Evolutionary conservation across 2,329 filamentous ascomycete species (phyloP), one percentile per base, ranked within the genome.

Genomic region (Samsoniella hepiali): DNA sequence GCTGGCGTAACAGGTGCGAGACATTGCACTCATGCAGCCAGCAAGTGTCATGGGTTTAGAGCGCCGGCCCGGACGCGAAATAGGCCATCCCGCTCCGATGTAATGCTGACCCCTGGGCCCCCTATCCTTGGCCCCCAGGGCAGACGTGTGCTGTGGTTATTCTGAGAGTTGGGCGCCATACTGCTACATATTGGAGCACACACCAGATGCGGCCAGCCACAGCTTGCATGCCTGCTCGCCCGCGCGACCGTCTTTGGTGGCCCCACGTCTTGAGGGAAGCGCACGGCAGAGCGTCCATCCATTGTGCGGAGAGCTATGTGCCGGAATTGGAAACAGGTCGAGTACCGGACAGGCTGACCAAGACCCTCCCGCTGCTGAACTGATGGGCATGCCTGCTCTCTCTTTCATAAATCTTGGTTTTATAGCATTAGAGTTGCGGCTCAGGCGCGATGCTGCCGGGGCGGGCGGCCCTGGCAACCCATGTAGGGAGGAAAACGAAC

Each of bases 251-350:
- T 38, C 51, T 27, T 38, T 27, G 38, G 9, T 32, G 29, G 55
- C 45, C 9, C 42, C 53, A 22, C 47, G 42, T 58, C 55, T 47
- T 36, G 29, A 29, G 8, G 22, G 22, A 22, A 22, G 17, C 8
- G 9, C 38, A 57, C 9, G 54, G 54, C 54, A 56, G 38, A 56
- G 50, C 36, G 36, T 40, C 53, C 53, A n/a, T 36, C 10, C 31
- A 34, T 27, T 29, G 45, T 58, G 42, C 42, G n/a, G 55, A 58
- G 55, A 58, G 42, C 42, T 13, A 34, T 58, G 42, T 47, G 55
- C 55, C 42, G 42, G 55, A 58, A 47, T 36, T 58, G 55, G 55
- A 58, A 58, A 58, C 42, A 34, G 27, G 29, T 47, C 55, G 42
- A 58, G 55, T 9, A n/a, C 34, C 29, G 8, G 34, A 7, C 34